phyloP scores from a whole-genome alignment of 1,284 basidiomycete genomes.

The Nidula niveotomentosa region DNA sequence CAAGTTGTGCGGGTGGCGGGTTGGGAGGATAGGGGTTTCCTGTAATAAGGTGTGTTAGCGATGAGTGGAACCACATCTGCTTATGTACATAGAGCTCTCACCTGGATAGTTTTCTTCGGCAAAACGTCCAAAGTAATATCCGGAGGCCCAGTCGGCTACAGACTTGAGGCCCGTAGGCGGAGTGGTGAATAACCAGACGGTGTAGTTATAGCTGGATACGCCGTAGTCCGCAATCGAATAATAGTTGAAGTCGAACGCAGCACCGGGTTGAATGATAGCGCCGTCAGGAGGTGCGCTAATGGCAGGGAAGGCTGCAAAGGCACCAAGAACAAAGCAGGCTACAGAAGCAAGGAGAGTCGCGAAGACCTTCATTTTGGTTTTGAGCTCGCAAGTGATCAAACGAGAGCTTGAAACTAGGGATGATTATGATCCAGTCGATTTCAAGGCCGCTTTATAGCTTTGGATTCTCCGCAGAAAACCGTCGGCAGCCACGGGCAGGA shows the following conservation, averaged over 20 bases:
- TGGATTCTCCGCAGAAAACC: no score
- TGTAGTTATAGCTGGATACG: constrained; percentile 39
- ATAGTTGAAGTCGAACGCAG: constrained; percentile 34
- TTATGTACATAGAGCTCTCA: constrained; percentile 11
- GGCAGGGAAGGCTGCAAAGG: constrained; percentile 1
- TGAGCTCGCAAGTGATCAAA: no score
- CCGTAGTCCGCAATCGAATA: constrained; percentile 40
- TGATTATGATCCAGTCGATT: no score
- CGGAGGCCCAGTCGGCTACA: constrained; percentile 27
- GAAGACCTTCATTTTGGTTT: neutral
- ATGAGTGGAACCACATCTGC: neutral
- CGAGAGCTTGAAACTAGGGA: no score
- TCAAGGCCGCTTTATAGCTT: no score
- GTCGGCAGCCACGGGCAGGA: no score
- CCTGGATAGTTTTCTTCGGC: constrained; percentile 42
- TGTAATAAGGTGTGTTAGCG: constrained; percentile 6
- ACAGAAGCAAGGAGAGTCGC: neutral
- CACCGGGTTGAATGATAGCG: constrained; percentile 25
- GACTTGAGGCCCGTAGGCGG: constrained; percentile 19
- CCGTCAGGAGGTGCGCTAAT: constrained; percentile 21
- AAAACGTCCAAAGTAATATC: constrained; percentile 41
- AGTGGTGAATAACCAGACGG: constrained; percentile 38
- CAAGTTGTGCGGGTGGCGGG: constrained; percentile 35
- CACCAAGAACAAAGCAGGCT: neutral
- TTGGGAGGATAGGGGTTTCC: constrained; percentile 39